Percentiles rank a stretch among this genome's conserved stretches.
These are phyloP conservation scores for Aeminium ludgeri DNA, from an alignment of 495 filamentous ascomycete species.

Conservation along the genomic window DNA sequence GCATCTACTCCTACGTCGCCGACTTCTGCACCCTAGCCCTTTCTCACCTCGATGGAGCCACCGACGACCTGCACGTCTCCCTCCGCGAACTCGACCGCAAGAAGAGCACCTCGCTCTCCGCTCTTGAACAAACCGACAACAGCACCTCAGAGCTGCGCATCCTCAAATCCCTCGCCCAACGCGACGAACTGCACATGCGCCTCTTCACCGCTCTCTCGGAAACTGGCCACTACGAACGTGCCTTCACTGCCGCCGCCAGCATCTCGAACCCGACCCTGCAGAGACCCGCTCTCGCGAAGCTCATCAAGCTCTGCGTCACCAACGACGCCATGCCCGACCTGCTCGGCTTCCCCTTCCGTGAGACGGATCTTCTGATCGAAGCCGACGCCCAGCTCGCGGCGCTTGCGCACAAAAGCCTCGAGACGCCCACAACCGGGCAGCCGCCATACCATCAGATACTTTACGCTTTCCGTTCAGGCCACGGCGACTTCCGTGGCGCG, in stretches of 20 bases:
- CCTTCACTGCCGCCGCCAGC: slow-evolving; percentile 52
- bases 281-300: not conserved
- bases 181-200: slow-evolving; percentile 57
- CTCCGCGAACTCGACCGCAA: slow-evolving; percentile 7
- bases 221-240: slow-evolving; percentile 61
- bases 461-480: slow-evolving; percentile 73
- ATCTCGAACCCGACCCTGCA: slow-evolving; percentile 5
- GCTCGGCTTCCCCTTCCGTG: slow-evolving; percentile 49
- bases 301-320: slow-evolving; percentile 8
- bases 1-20: slow-evolving; percentile 54
- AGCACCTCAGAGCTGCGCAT: not conserved
- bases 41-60: slow-evolving; percentile 23
- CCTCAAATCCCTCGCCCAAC: slow-evolving; percentile 6
- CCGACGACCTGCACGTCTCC: too few relatives aligned
- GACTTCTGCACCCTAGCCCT: slow-evolving; percentile 72
- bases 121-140: too few relatives aligned
- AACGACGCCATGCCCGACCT: slow-evolving; percentile 28
- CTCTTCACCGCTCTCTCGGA: slow-evolving; percentile 67
- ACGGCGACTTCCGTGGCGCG: slow-evolving; percentile 73
- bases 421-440: slow-evolving; percentile 24
- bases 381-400: slow-evolving; percentile 63
- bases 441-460: slow-evolving; percentile 50
- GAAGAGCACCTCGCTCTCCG: slow-evolving; percentile 1
- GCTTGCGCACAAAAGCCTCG: slow-evolving; percentile 39
- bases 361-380: slow-evolving; percentile 47